Percentiles rank a stretch among this genome's conserved stretches.
Evolutionary conservation across 23 red algal genomes (phyloP).

Genomic region (Gracilaria domingensis): DNA sequence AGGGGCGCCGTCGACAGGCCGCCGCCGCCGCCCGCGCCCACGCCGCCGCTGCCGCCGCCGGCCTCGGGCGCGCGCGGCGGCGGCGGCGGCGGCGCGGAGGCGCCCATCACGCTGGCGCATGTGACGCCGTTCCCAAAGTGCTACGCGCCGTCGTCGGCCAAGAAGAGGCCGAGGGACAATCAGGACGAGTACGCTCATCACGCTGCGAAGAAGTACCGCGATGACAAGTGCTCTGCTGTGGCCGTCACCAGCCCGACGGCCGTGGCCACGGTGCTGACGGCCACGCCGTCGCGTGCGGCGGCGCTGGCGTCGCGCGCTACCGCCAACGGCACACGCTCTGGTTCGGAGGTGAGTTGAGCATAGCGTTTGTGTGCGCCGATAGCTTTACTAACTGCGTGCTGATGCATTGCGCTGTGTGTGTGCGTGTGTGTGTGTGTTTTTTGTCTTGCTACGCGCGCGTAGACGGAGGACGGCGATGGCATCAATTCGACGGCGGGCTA

Average conservation of each 20-base stretch:
- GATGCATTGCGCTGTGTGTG: too few relatives aligned
- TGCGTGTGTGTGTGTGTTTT: too few relatives aligned
- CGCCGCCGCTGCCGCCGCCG: neutral
- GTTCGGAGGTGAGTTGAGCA: neutral
- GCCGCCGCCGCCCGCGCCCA: too few relatives aligned
- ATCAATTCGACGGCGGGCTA: constrained; percentile 5
- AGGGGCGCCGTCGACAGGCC: too few relatives aligned
- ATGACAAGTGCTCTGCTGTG: neutral
- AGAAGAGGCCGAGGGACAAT: neutral
- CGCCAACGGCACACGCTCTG: neutral
- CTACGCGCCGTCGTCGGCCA: neutral
- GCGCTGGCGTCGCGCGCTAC: too few relatives aligned
- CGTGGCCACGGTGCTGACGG: neutral
- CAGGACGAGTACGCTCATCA: neutral
- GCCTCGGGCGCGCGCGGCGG: neutral
- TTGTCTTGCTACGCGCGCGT: neutral
- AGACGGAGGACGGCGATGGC: constrained; percentile 23
- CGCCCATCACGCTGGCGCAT: too few relatives aligned
- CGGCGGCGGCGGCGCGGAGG: too few relatives aligned
- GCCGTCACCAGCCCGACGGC: neutral
- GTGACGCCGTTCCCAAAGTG: neutral
- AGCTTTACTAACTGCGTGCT: neutral
- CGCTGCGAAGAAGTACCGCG: neutral
- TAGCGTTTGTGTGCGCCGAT: neutral
- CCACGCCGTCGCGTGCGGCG: neutral